Evolutionary conservation across 306 rosid species (phyloP), one percentile per base, ranked within the genome.

Genomic region (Senna siamea): DNA sequence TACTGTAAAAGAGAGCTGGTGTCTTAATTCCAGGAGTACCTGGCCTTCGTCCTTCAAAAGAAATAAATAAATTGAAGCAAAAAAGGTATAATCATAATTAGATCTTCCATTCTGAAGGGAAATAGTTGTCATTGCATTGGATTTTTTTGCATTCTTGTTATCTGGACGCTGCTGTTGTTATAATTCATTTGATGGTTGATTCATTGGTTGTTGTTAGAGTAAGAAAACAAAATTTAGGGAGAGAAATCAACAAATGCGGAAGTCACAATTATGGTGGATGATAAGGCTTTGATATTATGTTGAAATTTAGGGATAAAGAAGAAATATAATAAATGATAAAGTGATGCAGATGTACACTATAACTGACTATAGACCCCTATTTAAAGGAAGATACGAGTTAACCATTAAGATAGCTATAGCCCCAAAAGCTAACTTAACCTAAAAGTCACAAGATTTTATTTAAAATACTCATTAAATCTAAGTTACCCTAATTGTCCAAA

Each of bases 51-150:
- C 56, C 65, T n/a, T 5, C 22, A 23, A 53, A 41, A 19, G 23
- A 53, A 23, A 44, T 15, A 47, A 69, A 60, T 77, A 43, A 69
- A 77, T 68, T 15, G 54, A 58, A 73, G 38, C 14, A 50, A 59
- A 19, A 40, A 22, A 32, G 28, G 30, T 59, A 23, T 30, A 37
- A 51, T 26, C 41, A 5, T 46, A 11, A 23, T 37, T 11, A 26
- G 0, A 37, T 46, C 71, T 47, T 76, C 69, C 32, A 23, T 4
- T 65, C n/a, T 28, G 41, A 44, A 57, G 61, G 19, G 34, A 13
- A 40, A 41, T 41, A 38, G 13, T 9, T 32, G 11, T n/a, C 19
- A 15, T 54, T 20, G 34, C 35, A 26, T 34, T 58, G 64, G 12
- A 7, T 13, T 58, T 58, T 62, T 19, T 37, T 26, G 63, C 63